Conservation (phyloP, 345 rosid species). For the Gynandropsis gynandra region DNA sequence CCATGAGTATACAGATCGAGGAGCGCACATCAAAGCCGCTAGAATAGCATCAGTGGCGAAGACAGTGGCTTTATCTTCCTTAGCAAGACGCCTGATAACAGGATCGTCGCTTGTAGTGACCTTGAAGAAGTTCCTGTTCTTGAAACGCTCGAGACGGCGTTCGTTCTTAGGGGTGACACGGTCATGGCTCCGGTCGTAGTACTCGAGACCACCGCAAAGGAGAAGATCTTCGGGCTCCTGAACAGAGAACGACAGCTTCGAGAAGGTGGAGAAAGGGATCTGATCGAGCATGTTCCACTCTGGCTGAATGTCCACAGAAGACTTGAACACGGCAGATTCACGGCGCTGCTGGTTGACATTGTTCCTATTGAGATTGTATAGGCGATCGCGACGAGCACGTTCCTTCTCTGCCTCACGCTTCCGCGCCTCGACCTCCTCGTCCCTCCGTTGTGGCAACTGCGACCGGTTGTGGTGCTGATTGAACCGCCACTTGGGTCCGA, state of each 20-base stretch:
- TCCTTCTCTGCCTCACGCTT: slow-evolving; percentile 94
- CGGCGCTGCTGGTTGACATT: slow-evolving; percentile 68
- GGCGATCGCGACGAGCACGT: slow-evolving; percentile 84
- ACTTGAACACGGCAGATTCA: slow-evolving; percentile 76
- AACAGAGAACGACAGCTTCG: slow-evolving; percentile 67
- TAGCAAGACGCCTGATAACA: slow-evolving; percentile 72
- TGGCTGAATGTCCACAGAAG: slow-evolving; percentile 90
- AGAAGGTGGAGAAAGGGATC: slow-evolving; percentile 85
- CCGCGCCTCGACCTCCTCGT: slow-evolving; percentile 85
- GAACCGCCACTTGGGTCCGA: slow-evolving; percentile 88
- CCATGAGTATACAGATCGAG: slow-evolving; percentile 95
- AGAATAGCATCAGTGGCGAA: slow-evolving; percentile 86
- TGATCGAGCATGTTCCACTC: slow-evolving; percentile 99
- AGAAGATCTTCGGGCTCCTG: slow-evolving; percentile 83
- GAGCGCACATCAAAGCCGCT: slow-evolving; percentile 78
- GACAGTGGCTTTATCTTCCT: slow-evolving; percentile 89
- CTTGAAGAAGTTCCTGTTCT: slow-evolving; percentile 82
- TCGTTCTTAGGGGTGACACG: slow-evolving; percentile 78
- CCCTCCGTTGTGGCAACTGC: slow-evolving; percentile 91
- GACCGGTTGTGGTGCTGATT: slow-evolving; percentile 52
- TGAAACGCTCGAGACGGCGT: slow-evolving; percentile 78
- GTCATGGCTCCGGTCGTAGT: slow-evolving; percentile 59
- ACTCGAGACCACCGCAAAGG: slow-evolving; percentile 72
- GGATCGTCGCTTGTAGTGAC: slow-evolving; percentile 95
- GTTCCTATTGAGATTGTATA: slow-evolving; percentile 55